A percentile compares a stretch with the other conserved stretches of the same genome.
phyloP scores from a whole-genome alignment of 768 basidiomycete genomes.

The Phallus indusiatus region DNA sequence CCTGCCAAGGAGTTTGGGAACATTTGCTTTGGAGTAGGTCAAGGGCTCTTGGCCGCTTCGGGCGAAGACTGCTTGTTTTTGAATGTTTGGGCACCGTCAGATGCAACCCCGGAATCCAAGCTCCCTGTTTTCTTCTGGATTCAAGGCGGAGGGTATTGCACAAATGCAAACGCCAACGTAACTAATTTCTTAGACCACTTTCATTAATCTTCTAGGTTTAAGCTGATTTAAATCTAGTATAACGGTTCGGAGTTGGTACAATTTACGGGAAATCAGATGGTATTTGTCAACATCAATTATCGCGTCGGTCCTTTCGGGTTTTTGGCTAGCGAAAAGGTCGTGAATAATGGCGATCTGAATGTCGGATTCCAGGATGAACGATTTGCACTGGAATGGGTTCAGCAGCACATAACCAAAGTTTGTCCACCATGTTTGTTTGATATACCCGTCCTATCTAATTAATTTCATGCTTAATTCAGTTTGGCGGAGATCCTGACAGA shows the following conservation, averaged over 20 bases:
- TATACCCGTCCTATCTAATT: not conserved
- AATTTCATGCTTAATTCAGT: not conserved
- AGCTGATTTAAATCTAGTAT: slow-evolving; percentile 18
- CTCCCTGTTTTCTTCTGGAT: slow-evolving; percentile 13
- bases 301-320: not conserved
- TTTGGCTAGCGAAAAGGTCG: not conserved
- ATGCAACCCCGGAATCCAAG: slow-evolving; percentile 4
- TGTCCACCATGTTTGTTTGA: slow-evolving; percentile 15
- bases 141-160: slow-evolving; percentile 12
- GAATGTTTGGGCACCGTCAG: slow-evolving; percentile 12
- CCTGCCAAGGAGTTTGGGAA: slow-evolving; percentile 3
- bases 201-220: not conserved
- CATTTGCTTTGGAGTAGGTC: not conserved
- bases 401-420: slow-evolving; percentile 28
- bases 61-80: slow-evolving; percentile 13
- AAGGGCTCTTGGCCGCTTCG: not conserved
- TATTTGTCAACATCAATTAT: not conserved
- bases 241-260: not conserved
- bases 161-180: slow-evolving; percentile 9
- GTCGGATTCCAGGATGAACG: slow-evolving; percentile 33
- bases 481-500: slow-evolving; percentile 12
- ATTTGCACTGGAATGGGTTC: slow-evolving; percentile 32
- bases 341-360: not conserved
- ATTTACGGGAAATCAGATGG: not conserved
- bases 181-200: not conserved